Evolutionary conservation across 441 rosid genomes (phyloP), one percentile per base, ranked within the genome.

Genomic region (Hura crepitans): DNA sequence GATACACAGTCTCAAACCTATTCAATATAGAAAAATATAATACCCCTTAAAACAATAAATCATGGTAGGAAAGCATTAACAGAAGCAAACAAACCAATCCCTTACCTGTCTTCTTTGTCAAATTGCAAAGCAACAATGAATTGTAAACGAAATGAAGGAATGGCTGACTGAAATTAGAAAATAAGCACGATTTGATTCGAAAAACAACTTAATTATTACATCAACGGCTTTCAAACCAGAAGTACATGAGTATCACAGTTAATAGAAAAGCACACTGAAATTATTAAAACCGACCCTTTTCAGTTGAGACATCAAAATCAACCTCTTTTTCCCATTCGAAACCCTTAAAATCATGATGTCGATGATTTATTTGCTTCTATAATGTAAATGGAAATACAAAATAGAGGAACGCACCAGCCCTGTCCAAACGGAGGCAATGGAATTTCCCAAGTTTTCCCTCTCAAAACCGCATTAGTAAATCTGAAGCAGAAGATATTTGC

Each of bases 361-460:
- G n/a, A n/a, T n/a, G n/a, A n/a, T n/a, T n/a, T n/a, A n/a, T n/a
- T n/a, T n/a, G n/a, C n/a, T n/a, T n/a, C 13, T 7, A 39, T 39
- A 39, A 39, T 13, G 7, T 1, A 25, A 30, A 47, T 50, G 18
- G 2, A 28, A 30, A 15, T 28, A 33, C 42, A 30, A 65, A 27
- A 18, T 51, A 39, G 25, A 65, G 50, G 45, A 49, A 78, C 96
- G 82, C 71, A 93, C 98, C 97, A 93, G 66, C 98, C 98, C 84
- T 87, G 78, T 72, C 97, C 97, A 70, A 88, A 89, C 13, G 98
- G 97, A 55, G 98, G 97, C 78, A 93, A 77, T 4, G 95, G 97
- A 33, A 88, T 59, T 84, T 91, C 96, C 96, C 95, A 91, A 39
- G 27, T 75, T 69, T 70, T 79, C 58, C 87, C 93, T 50, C 95